Evolutionary conservation across 83 land plant genomes (phyloP), one percentile per base, ranked within the genome.

Genomic region (Picea mariana): DNA sequence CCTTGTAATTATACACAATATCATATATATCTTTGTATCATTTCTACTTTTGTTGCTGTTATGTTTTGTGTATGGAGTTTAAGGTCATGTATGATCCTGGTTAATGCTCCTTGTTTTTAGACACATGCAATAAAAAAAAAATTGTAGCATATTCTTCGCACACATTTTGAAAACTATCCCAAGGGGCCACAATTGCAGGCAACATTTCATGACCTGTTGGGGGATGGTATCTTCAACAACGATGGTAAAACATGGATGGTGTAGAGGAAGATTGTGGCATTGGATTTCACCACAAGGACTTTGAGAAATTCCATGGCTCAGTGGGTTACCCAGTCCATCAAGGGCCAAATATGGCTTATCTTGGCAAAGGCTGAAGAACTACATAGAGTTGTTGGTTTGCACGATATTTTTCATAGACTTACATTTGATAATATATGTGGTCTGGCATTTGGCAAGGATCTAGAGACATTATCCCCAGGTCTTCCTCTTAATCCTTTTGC

Each of bases 361-460:
- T 61, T 91, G 13, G 85, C 81, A 1, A 42, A 76, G 7, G 82
- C 75, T 5, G 12, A 49, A 3, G 9, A 24, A 20, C 58, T 67
- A 4, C 72, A 47, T 24, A 18, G 65, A 20, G 24, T n/a, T 26
- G 58, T 85, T 40, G 93, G 89, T 75, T 77, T 91, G 79, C 91
- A 88, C 58, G 92, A 92, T 67, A 58, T 92, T 16, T 63, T 92
- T 67, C 91, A 90, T 66, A 86, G 91, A 13, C 87, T 92, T 63
- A 88, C 95, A 0, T 92, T 92, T 71, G 95, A 92, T 68, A 90
- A 88, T 84, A 90, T 92, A 5, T 92, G 92, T 79, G 88, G 87
- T 66, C 67, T 92, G 24, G 82, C 91, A 21, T 88, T 92, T 67
- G 95, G 95, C 11, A 82, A 77, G 47, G 95, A 92, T 78, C 89